These are phyloP conservation scores for Hordeum pubiflorum DNA, from an alignment of 202 grass and related monocot species.

Conservation along the genomic window DNA sequence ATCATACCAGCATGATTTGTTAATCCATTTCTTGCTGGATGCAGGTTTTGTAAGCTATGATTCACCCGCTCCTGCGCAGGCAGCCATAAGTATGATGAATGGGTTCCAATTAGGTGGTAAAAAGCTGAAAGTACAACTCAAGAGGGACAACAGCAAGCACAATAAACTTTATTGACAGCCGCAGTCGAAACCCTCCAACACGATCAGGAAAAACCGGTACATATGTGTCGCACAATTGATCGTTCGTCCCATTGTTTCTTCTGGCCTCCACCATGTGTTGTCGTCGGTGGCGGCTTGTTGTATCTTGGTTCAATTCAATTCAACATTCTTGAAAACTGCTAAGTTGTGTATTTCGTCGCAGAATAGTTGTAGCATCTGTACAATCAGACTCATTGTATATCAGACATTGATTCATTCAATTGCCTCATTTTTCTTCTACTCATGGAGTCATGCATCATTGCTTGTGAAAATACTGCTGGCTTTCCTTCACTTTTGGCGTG, in stretches of 20 bases:
- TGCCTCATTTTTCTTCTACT: conserved; percentile 26
- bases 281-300: conserved; percentile 37
- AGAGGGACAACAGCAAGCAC: conserved; percentile 90
- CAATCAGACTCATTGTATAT: conserved; percentile 57
- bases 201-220: conserved; percentile 38
- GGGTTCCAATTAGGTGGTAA: conserved; percentile 90
- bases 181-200: neutral
- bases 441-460: neutral
- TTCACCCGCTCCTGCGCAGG: conserved; percentile 58
- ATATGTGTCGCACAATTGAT: conserved; percentile 69
- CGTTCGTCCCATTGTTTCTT: conserved; percentile 62
- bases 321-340: conserved; percentile 53
- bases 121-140: conserved; percentile 99
- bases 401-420: conserved; percentile 91
- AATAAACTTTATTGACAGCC: conserved; percentile 65
- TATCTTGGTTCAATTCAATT: conserved; percentile 63
- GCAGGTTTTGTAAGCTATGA: conserved; percentile 99
- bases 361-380: conserved; percentile 81
- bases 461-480: neutral
- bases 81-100: conserved; percentile 81
- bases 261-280: conserved; percentile 29
- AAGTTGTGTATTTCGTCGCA: conserved; percentile 61
- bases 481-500: neutral
- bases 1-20: conserved; percentile 3
- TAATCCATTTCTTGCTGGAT: conserved; percentile 23